phyloP scores from a whole-genome alignment of 2,329 filamentous ascomycete genomes.

The Alternaria rosae region DNA sequence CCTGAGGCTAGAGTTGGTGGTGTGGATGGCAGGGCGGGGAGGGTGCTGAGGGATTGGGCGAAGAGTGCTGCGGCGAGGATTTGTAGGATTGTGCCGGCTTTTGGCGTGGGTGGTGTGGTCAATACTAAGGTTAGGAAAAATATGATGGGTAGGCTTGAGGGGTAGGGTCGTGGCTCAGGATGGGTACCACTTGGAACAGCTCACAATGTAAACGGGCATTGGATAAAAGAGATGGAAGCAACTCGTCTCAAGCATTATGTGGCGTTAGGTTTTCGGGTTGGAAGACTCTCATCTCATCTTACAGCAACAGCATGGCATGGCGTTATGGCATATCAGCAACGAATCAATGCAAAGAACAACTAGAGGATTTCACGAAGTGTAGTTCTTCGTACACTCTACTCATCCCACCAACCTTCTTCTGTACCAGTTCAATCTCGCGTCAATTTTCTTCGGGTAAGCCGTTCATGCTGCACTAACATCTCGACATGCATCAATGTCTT shows the following conservation, averaged over 20 bases:
- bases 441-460: too few relatives aligned
- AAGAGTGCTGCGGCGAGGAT: slow-evolving; percentile 78
- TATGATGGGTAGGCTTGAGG: slow-evolving; percentile 65
- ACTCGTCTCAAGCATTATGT: background rate
- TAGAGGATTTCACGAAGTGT: too few relatives aligned
- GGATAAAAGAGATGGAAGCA: background rate
- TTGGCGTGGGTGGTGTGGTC: slow-evolving; percentile 86
- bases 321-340: background rate
- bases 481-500: background rate
- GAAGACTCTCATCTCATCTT: background rate
- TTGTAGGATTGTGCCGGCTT: slow-evolving; percentile 85
- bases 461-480: background rate
- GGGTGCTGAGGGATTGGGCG: slow-evolving; percentile 77
- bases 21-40: slow-evolving; percentile 65
- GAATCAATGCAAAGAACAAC: background rate
- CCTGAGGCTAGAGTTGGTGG: slow-evolving; percentile 59
- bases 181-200: too few relatives aligned
- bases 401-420: background rate
- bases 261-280: background rate
- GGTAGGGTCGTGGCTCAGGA: background rate
- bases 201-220: background rate
- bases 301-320: background rate
- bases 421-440: too few relatives aligned
- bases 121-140: slow-evolving; percentile 74
- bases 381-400: too few relatives aligned